These are phyloP conservation scores for Ogataea thermomethanolica DNA, from an alignment of 805 yeast genomes.

Conservation along the genomic window DNA sequence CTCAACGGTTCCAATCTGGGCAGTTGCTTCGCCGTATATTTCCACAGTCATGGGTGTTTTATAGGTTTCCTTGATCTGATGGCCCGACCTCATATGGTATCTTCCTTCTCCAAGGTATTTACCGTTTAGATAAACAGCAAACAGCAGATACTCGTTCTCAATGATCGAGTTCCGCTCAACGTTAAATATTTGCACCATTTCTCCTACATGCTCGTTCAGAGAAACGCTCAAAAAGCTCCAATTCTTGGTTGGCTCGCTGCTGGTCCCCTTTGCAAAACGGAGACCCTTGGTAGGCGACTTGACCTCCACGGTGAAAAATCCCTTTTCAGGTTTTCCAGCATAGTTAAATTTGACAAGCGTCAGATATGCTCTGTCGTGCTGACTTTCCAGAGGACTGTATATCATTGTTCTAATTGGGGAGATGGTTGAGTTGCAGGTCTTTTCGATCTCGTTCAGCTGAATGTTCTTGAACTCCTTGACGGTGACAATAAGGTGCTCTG, in stretches of 20 bases:
- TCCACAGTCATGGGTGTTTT: slow-evolving; percentile 45
- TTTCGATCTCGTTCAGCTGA: slow-evolving; percentile 6
- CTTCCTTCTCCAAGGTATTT: slow-evolving; percentile 56
- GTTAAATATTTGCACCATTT: slow-evolving; percentile 61
- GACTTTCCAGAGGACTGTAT: slow-evolving; percentile 59
- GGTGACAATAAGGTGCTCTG: slow-evolving; percentile 64
- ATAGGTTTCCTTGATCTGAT: slow-evolving; percentile 34
- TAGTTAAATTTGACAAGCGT: slow-evolving; percentile 45
- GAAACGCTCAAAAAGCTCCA: slow-evolving; percentile 77
- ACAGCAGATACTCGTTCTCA: slow-evolving; percentile 50
- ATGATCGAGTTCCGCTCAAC: slow-evolving; percentile 42
- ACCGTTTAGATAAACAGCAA: slow-evolving; percentile 63
- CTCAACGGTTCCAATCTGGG: slow-evolving; percentile 43
- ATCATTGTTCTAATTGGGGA: slow-evolving; percentile 61
- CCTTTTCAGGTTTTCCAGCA: slow-evolving; percentile 13
- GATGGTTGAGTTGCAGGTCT: slow-evolving; percentile 43
- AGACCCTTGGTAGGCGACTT: slow-evolving; percentile 49
- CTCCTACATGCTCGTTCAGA: slow-evolving; percentile 71
- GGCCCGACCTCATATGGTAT: slow-evolving; percentile 35
- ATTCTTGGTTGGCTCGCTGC: slow-evolving; percentile 44
- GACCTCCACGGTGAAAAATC: slow-evolving; percentile 51
- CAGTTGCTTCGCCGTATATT: slow-evolving; percentile 39
- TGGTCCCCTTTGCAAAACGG: slow-evolving; percentile 64
- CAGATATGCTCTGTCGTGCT: slow-evolving; percentile 59
- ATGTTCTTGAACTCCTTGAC: slow-evolving; percentile 69